Base-by-base conservation (phyloP, 1,139 yeast species). In the Nakaseomyces bracarensis region DNA sequence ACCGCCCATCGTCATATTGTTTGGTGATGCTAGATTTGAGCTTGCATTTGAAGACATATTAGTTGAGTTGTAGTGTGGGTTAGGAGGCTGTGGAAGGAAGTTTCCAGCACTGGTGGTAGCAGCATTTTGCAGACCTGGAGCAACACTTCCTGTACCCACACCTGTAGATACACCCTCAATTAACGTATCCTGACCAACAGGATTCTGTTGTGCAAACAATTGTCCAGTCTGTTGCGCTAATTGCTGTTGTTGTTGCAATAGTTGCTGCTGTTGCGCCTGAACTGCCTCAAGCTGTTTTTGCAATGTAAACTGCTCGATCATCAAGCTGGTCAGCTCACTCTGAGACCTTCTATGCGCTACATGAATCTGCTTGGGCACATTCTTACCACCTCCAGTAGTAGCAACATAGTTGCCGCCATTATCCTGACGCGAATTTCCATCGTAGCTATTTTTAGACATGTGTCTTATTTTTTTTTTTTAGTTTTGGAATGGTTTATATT, bases 291-390 rank as follows among this genome's bases (percentile, higher is more conserved):
- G 71, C 61, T 89, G 96, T 54, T 93, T 86, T 63, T 89, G 96
- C 46, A 91, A 72, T 49, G 91, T 87, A 63, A 89, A 78, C 60
- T 87, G 96, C 63, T 87, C 96, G 54, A 84, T 79, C 95, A 91
- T 89, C 50, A 91, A 70, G 45, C 84, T 84, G n/a, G 97, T 89
- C 61, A 91, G 72, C 62, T 91, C 98, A 52, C 91, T 79, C 19
- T 96, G 96, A 3, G 96, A 83, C 48, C 96, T 74, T 57, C 97
- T 75, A 59, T 89, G 97, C 20, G 97, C 97, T 52, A 89, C 87
- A 65, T 86, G 94, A 50, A 89, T 65, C 42, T 71, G 72, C 48
- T 67, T 70, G 18, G 77, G 77, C 25, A 52, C 55, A 44, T 67
- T 67, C 46, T 63, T 65, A 18, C 68, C 66, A 14, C 65, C 66